Evolutionary conservation across 2,329 filamentous ascomycete species (phyloP).

Genomic region (Blastomyces percursus): DNA sequence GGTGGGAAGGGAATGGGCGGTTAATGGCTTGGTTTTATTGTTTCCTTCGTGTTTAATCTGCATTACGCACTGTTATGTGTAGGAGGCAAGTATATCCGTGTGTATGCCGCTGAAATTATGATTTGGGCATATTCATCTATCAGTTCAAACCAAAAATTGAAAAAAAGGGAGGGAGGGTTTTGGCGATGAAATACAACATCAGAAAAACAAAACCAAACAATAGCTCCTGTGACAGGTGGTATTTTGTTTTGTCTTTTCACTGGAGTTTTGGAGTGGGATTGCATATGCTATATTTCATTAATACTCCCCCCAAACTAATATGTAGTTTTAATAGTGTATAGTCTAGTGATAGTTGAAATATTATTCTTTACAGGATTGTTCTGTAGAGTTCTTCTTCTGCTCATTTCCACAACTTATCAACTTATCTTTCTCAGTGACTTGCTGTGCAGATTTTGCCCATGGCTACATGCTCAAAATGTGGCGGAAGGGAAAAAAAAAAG

Average conservation of each 20-base stretch:
- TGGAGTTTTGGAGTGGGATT: neutral
- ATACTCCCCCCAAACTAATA: neutral
- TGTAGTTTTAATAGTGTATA: constrained; percentile 3
- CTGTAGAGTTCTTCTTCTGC: neutral
- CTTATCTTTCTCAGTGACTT: neutral
- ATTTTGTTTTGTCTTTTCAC: neutral
- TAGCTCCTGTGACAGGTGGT: neutral
- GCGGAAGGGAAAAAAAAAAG: neutral
- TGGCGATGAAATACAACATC: neutral
- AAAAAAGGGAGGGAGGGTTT: neutral
- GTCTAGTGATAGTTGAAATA: neutral
- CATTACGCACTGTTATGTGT: neutral
- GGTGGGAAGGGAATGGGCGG: neutral
- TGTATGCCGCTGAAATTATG: neutral
- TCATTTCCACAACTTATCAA: neutral
- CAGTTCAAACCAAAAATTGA: neutral
- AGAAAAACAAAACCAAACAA: neutral
- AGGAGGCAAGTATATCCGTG: constrained; percentile 1
- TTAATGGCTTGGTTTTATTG: neutral
- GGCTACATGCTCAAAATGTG: too few relatives aligned
- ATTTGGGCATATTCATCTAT: neutral
- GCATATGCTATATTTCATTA: neutral
- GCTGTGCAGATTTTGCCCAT: neutral
- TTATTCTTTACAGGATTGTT: neutral
- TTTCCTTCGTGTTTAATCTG: neutral